Conservation (phyloP, 805 yeast genomes). For the Spathaspora sp. region DNA sequence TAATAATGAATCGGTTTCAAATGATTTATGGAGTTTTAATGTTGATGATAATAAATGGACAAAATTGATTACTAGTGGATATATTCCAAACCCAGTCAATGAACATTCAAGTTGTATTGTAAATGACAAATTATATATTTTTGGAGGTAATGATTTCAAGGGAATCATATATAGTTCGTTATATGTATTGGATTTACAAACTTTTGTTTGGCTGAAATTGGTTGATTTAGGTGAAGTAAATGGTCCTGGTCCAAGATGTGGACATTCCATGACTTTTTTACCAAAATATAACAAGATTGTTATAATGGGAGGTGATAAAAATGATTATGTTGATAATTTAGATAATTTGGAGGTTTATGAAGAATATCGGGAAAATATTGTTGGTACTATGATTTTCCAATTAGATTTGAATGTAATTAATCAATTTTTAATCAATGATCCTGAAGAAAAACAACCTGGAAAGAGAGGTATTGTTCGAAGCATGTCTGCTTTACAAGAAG, state of each 20-base stretch:
- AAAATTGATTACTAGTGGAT: conserved; percentile 64
- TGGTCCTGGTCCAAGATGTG: conserved; percentile 82
- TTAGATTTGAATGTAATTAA: conserved; percentile 52
- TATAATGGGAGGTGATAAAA: conserved; percentile 89
- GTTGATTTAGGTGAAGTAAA: conserved; percentile 44
- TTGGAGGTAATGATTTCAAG: conserved; percentile 82
- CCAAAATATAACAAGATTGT: conserved; percentile 64
- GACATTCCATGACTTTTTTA: conserved; percentile 80
- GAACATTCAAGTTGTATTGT: conserved; percentile 86
- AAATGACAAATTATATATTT: conserved; percentile 73
- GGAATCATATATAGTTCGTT: conserved; percentile 67
- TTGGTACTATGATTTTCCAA: conserved; percentile 59
- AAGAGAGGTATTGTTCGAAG: conserved; percentile 20
- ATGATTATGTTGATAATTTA: conserved; percentile 52
- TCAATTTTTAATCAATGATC: conserved; percentile 18
- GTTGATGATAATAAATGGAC: conserved; percentile 69
- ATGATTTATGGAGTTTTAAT: conserved; percentile 80
- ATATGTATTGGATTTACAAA: conserved; percentile 70
- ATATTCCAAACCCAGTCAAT: conserved; percentile 79
- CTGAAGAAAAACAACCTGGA: conserved; percentile 3
- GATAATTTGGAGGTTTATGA: conserved; percentile 51
- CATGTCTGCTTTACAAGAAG: conserved; percentile 33
- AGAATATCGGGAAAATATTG: conserved; percentile 43
- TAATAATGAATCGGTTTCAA: conserved; percentile 60
- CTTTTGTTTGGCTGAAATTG: conserved; percentile 70